A percentile compares a stretch with the other conserved stretches of the same genome.
These are phyloP conservation scores for Rhizopogon salebrosus DNA, from an alignment of 768 basidiomycete genomes.

Conservation along the genomic window DNA sequence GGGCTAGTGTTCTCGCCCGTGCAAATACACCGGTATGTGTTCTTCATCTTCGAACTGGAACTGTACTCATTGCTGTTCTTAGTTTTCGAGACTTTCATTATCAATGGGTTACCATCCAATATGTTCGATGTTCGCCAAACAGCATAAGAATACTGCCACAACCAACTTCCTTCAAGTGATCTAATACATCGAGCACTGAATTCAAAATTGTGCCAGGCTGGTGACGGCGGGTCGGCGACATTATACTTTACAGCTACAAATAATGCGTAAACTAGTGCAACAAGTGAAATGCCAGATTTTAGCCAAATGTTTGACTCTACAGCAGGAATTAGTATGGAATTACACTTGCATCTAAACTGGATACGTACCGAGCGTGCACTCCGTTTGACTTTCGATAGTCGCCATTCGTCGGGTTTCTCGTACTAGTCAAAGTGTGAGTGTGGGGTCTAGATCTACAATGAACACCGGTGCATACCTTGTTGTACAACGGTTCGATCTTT, in stretches of 20 bases:
- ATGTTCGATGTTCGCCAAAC: background rate
- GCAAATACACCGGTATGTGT: background rate
- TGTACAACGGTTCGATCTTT: slow-evolving; percentile 94
- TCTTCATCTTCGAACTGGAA: background rate
- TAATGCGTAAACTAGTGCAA: background rate
- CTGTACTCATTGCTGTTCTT: background rate
- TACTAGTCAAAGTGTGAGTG: slow-evolving; percentile 34
- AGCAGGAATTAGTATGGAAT: background rate
- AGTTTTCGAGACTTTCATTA: background rate
- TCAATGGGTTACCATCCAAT: background rate
- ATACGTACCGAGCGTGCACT: slow-evolving; percentile 72
- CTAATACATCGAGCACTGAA: background rate
- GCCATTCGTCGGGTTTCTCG: slow-evolving; percentile 93
- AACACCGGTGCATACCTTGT: slow-evolving; percentile 51
- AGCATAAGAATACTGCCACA: background rate
- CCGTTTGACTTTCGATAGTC: slow-evolving; percentile 86
- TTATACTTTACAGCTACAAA: slow-evolving; percentile 5
- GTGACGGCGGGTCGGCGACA: background rate
- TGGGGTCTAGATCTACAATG: background rate
- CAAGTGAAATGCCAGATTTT: slow-evolving; percentile 11
- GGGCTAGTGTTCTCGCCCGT: slow-evolving; percentile 36
- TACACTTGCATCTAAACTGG: slow-evolving; percentile 10
- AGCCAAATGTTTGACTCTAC: slow-evolving; percentile 91
- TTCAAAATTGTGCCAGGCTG: background rate
- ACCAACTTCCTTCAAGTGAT: background rate